A percentile compares a stretch with the other conserved stretches of the same genome.
phyloP scores from a whole-genome alignment of 768 basidiomycete species.

The Phylloporus rhodoxanthus region DNA sequence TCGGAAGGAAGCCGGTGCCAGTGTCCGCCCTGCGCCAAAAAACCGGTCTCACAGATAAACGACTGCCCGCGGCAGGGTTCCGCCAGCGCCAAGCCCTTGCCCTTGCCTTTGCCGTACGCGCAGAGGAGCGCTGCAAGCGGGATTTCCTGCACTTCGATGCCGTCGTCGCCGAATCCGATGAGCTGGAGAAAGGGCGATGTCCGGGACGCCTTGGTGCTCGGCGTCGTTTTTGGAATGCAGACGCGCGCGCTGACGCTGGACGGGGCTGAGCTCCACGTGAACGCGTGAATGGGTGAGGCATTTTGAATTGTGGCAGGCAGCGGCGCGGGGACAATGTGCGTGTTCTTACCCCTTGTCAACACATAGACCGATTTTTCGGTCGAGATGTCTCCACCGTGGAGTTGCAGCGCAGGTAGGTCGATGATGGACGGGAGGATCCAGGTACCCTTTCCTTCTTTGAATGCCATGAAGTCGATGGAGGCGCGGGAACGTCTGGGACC shows the following conservation, averaged over 20 bases:
- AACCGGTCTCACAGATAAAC: slow-evolving; percentile 57
- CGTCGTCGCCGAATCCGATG: slow-evolving; percentile 61
- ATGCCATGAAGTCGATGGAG: slow-evolving; percentile 40
- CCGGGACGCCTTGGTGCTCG: background rate
- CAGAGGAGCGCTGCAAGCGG: slow-evolving; percentile 42
- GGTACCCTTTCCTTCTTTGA: slow-evolving; percentile 30
- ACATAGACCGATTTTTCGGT: slow-evolving; percentile 46
- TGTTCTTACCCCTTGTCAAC: slow-evolving; percentile 63
- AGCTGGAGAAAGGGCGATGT: slow-evolving; percentile 54
- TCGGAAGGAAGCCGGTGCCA: slow-evolving; percentile 35
- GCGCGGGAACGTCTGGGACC: slow-evolving; percentile 34
- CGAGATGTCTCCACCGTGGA: slow-evolving; percentile 14
- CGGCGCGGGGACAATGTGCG: slow-evolving; percentile 64
- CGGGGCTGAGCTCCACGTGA: slow-evolving; percentile 58
- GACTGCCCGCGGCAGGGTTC: slow-evolving; percentile 51
- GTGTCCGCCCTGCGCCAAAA: slow-evolving; percentile 41
- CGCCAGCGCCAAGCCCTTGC: slow-evolving; percentile 39
- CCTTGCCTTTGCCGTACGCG: slow-evolving; percentile 32
- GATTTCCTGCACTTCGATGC: slow-evolving; percentile 71
- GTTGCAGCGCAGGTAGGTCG: slow-evolving; percentile 20
- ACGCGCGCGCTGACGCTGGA: slow-evolving; percentile 49
- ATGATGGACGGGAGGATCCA: slow-evolving; percentile 26
- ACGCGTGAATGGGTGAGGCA: slow-evolving; percentile 45
- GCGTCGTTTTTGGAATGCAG: slow-evolving; percentile 30
- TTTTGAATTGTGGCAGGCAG: slow-evolving; percentile 48